phyloP scores from a whole-genome alignment of 164 flowering plant genomes.

The Macadamia integrifolia region DNA sequence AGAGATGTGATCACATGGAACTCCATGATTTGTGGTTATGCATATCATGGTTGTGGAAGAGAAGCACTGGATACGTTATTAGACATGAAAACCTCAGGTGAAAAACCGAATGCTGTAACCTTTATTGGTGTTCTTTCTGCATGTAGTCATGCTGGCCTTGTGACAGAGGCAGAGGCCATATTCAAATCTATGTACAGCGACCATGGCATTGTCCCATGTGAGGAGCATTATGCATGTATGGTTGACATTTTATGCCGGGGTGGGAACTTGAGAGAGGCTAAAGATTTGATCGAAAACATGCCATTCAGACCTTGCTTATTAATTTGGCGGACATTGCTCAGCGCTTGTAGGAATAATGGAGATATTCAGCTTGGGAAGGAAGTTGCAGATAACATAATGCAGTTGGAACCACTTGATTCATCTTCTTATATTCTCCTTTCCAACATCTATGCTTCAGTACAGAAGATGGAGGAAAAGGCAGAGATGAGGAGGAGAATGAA shows the following conservation, averaged over 20 bases:
- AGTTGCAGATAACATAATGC: conserved; percentile 22
- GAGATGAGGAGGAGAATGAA: conserved; percentile 23
- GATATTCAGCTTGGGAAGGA: conserved; percentile 18
- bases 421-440: conserved; percentile 32
- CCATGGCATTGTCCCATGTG: conserved; percentile 18
- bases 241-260: conserved; percentile 24
- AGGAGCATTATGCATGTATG: conserved; percentile 26
- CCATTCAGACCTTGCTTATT: conserved; percentile 21
- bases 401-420: conserved; percentile 20
- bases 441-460: conserved; percentile 19
- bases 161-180: conserved; percentile 18
- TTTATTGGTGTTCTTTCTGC: conserved; percentile 24
- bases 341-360: conserved; percentile 17
- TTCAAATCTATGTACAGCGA: conserved; percentile 19
- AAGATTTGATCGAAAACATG: conserved; percentile 22
- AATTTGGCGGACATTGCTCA: conserved; percentile 27
- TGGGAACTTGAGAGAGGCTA: conserved; percentile 22
- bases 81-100: conserved; percentile 20
- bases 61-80: conserved; percentile 19
- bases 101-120: conserved; percentile 19
- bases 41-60: conserved; percentile 25
- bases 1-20: conserved; percentile 29
- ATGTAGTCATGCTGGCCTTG: conserved; percentile 22
- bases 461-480: conserved; percentile 20
- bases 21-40: conserved; percentile 25